These are phyloP conservation scores for Clavariopsis aquatica DNA, from an alignment of 495 filamentous ascomycete species.

Conservation along the genomic window DNA sequence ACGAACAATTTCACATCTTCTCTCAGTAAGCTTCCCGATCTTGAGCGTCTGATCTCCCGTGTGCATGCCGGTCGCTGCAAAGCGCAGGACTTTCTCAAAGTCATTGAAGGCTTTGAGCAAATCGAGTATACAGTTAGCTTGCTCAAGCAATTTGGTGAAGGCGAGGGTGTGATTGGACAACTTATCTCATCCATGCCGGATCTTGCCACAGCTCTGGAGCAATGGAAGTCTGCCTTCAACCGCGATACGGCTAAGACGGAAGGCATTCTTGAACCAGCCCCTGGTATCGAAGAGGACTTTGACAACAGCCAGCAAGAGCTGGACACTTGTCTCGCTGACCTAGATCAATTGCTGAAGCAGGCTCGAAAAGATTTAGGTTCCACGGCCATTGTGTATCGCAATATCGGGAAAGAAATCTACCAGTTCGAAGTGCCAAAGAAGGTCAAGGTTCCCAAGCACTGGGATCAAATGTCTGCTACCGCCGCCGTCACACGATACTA, in stretches of 20 bases:
- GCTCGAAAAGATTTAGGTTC: conserved; percentile 67
- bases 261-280: conserved; percentile 77
- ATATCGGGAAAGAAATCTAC: conserved; percentile 96
- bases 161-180: conserved; percentile 79
- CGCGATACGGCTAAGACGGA: conserved; percentile 74
- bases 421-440: conserved; percentile 89
- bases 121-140: conserved; percentile 88
- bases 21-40: conserved; percentile 86
- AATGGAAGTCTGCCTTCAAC: conserved; percentile 94
- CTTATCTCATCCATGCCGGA: conserved; percentile 85
- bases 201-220: conserved; percentile 66
- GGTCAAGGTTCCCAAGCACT: conserved; percentile 80
- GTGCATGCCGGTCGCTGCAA: conserved; percentile 89
- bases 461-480: conserved; percentile 96
- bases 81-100: conserved; percentile 87
- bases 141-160: conserved; percentile 66
- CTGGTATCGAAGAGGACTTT: conserved; percentile 91
- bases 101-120: conserved; percentile 95
- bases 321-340: conserved; percentile 66
- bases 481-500: conserved; percentile 92
- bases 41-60: conserved; percentile 91
- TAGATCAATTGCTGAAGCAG: conserved; percentile 70
- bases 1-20: conserved; percentile 83
- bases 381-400: conserved; percentile 73
- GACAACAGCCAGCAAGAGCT: conserved; percentile 81